These are phyloP conservation scores for Stephanodiscus triporus DNA, from an alignment of 108 stramenopile genomes.

Conservation along the genomic window DNA sequence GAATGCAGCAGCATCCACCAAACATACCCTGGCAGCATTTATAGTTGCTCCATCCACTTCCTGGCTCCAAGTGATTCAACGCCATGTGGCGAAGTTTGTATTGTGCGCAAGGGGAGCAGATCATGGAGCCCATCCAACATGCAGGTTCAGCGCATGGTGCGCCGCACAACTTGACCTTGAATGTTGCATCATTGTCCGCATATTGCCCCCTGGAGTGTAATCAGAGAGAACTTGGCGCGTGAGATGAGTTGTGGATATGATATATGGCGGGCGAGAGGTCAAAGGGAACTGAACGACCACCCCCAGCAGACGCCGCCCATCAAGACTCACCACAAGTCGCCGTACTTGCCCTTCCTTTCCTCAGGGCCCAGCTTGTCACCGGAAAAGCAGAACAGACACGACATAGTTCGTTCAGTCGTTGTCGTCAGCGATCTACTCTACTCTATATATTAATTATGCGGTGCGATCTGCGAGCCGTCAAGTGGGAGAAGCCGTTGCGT, in stretches of 20 bases:
- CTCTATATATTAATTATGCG: no score
- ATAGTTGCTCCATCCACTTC: constrained; percentile 73
- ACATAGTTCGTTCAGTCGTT: constrained; percentile 18
- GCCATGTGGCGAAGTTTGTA: constrained; percentile 70
- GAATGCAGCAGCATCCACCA: constrained; percentile 77
- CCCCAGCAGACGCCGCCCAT: neutral
- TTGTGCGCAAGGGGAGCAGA: constrained; percentile 67
- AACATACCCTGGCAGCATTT: constrained; percentile 77
- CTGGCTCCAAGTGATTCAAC: constrained; percentile 71
- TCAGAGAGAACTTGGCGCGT: neutral
- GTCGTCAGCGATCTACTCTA: no score
- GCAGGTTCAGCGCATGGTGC: constrained; percentile 66
- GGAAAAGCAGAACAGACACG: constrained; percentile 69
- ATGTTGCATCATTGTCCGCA: constrained; percentile 51
- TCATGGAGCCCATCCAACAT: constrained; percentile 63
- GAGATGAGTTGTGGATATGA: neutral
- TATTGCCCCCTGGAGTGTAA: constrained; percentile 42
- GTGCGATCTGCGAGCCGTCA: no score
- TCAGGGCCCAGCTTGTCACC: constrained; percentile 52
- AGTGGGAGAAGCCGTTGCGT: no score
- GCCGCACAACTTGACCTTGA: constrained; percentile 68
- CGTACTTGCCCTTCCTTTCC: constrained; percentile 68
- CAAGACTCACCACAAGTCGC: constrained; percentile 46
- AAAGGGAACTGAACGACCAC: neutral
- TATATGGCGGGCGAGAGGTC: neutral